Evolutionary conservation across 2,329 filamentous ascomycete genomes (phyloP), one percentile per base, ranked within the genome.

Genomic region (Monosporascus sp.): DNA sequence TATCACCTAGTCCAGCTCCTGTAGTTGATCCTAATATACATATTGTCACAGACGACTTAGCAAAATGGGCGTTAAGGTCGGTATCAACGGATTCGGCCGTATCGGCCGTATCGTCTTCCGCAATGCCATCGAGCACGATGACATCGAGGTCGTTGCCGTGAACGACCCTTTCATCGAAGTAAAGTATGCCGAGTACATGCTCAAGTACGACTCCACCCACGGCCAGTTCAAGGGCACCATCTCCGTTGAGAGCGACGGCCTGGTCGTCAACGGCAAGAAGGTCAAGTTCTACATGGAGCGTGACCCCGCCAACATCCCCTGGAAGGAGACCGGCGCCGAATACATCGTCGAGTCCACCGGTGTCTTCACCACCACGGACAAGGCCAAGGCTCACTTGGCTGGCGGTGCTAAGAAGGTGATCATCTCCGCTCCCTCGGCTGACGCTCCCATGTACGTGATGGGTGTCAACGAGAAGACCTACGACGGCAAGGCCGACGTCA

Each of bases 391-490:
- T 67, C 93, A 97, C 80, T 86, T 97, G 81, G 87, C 89, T 79
- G 93, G 92, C 73, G 93, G 93, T 75, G 93, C 93, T 75, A 97
- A 97, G 90, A 96, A 96, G 87, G 93, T 92, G 75, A 79, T 92
- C 82, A 92, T 93, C 83, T 94, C 89, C 65, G 89, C 90, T 70
- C 90, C 90, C 69, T 95, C 90, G 59, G 88, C 89, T 65, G 94
- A 99, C 81, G 94, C 94, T 71, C 93, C 93, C 74, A 99, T 99
- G 94, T 99, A 95, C 85, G 94, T 99, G 73, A 95, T 97, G 87
- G 94, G 94, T 74, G 94, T 99, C 81, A 99, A 97, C 85, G 82
- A 97, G 79, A 84, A 92, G 75, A 82, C 77, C 68, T 97, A 97
- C 87, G 93, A 89, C 76, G 86, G 88, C 73, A 89, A 89, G 74